Percentiles rank a stretch among this genome's conserved stretches.
Conservation (phyloP, 2,329 filamentous ascomycete genomes). For the Alternaria postmessia region DNA sequence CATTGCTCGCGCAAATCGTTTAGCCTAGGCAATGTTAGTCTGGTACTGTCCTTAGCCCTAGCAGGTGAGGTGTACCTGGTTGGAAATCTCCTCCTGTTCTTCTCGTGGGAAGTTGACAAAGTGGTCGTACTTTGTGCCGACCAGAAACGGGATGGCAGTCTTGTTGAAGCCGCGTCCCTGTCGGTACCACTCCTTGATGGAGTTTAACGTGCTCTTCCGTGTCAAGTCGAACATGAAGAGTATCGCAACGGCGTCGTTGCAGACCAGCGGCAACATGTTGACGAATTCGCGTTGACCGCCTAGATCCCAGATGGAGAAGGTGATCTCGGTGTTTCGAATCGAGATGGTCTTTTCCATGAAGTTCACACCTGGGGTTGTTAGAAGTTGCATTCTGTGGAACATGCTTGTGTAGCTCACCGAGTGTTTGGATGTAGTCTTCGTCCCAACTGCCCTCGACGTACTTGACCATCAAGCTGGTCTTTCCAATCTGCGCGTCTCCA, state of each 20-base stretch:
- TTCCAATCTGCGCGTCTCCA: slow-evolving; percentile 97
- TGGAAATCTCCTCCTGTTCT: slow-evolving; percentile 98
- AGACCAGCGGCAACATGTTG: slow-evolving; percentile 99
- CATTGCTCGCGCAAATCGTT: slow-evolving; percentile 98
- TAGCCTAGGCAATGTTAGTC: slow-evolving; percentile 66
- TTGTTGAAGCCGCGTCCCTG: slow-evolving; percentile 99
- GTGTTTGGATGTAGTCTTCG: slow-evolving; percentile 98
- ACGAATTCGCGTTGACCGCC: slow-evolving; percentile 98
- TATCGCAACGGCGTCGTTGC: slow-evolving; percentile 98
- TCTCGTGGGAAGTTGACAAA: slow-evolving; percentile 98
- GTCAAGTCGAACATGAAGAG: slow-evolving; percentile 99
- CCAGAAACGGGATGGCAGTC: slow-evolving; percentile 97
- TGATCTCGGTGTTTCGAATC: slow-evolving; percentile 99
- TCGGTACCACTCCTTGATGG: slow-evolving; percentile 99
- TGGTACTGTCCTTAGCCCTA: not conserved
- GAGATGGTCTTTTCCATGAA: slow-evolving; percentile 99
- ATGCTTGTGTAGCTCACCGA: slow-evolving; percentile 64
- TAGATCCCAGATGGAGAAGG: slow-evolving; percentile 98
- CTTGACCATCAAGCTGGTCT: slow-evolving; percentile 99
- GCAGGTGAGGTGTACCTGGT: slow-evolving; percentile 70
- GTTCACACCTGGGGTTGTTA: slow-evolving; percentile 76
- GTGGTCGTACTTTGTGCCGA: slow-evolving; percentile 98
- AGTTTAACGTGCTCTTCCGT: slow-evolving; percentile 96
- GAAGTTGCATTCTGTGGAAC: slow-evolving; percentile 5
- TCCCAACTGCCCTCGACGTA: slow-evolving; percentile 99